phyloP scores from a whole-genome alignment of 352 stramenopile species.

The Pythium scleroteichum region DNA sequence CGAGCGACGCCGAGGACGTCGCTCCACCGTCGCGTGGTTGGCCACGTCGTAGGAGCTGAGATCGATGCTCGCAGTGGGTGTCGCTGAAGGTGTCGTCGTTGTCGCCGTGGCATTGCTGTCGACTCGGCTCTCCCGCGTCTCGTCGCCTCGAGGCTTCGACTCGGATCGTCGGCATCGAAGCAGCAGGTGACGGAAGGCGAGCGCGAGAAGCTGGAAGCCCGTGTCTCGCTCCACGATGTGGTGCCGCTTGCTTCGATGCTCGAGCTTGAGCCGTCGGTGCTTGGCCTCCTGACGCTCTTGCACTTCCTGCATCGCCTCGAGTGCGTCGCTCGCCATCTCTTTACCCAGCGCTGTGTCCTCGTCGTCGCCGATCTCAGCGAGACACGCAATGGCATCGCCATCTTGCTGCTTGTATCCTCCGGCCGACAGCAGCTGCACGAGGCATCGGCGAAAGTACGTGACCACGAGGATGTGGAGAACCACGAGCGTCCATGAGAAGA shows the following conservation, averaged over 20 bases:
- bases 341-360: conserved; percentile 21
- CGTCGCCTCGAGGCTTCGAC: not conserved
- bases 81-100: not conserved
- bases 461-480: conserved; percentile 38
- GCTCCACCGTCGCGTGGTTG: conserved; percentile 26
- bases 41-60: conserved; percentile 18
- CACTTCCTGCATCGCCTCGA: conserved; percentile 30
- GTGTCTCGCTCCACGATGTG: conserved; percentile 21
- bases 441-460: conserved; percentile 40
- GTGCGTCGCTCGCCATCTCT: conserved; percentile 30
- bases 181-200: not conserved
- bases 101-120: not conserved
- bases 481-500: conserved; percentile 29
- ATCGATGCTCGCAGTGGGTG: conserved; percentile 3
- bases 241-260: conserved; percentile 1
- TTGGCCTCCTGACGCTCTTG: conserved; percentile 25
- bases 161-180: not conserved
- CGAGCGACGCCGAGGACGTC: conserved; percentile 29
- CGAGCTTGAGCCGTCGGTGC: conserved; percentile 14
- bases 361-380: conserved; percentile 24
- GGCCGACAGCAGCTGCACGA: conserved; percentile 31
- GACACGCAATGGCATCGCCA: conserved; percentile 19
- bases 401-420: conserved; percentile 24
- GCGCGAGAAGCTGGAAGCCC: conserved; percentile 35
- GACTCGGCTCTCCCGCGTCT: not conserved